A percentile compares a stretch with the other conserved stretches of the same genome.
Evolutionary conservation across 164 flowering plant genomes (phyloP).

Genomic region (Nymphaea thermarum): DNA sequence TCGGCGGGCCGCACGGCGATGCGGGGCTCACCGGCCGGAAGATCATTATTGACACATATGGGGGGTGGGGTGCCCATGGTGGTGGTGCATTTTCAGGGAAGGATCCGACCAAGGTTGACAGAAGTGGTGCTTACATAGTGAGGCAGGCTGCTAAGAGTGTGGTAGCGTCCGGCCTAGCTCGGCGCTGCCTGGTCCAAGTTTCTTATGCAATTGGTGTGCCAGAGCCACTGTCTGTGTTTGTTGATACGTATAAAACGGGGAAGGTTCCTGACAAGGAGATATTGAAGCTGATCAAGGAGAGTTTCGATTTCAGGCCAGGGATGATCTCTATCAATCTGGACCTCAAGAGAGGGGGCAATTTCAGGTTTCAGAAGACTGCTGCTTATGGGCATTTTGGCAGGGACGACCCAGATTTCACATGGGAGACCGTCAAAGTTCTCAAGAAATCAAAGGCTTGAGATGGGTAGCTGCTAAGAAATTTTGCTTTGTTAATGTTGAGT

Average conservation of each 20-base stretch:
- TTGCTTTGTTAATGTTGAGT: too few species aligned
- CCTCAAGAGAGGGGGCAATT: too few species aligned
- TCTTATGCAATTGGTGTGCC: slow-evolving; percentile 68
- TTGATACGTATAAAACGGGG: slow-evolving; percentile 37
- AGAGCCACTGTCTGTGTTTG: slow-evolving; percentile 48
- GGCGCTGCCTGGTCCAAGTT: slow-evolving; percentile 53
- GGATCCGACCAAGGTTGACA: slow-evolving; percentile 51
- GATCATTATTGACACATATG: slow-evolving; percentile 63
- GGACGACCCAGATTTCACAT: slow-evolving; percentile 49
- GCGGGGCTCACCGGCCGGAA: slow-evolving; percentile 72
- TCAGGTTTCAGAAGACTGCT: too few species aligned
- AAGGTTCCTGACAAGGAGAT: slow-evolving; percentile 44
- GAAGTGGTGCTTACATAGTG: slow-evolving; percentile 54
- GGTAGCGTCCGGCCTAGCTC: slow-evolving; percentile 41
- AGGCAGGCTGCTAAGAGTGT: slow-evolving; percentile 59
- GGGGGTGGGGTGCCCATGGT: slow-evolving; percentile 68
- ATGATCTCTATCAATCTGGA: slow-evolving; percentile 25
- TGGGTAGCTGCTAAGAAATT: neutral
- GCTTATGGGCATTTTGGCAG: slow-evolving; percentile 15
- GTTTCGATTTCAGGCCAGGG: slow-evolving; percentile 47
- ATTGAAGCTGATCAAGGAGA: slow-evolving; percentile 42
- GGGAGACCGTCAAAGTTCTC: slow-evolving; percentile 55
- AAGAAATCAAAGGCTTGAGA: slow-evolving; percentile 34
- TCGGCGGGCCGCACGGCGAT: slow-evolving; percentile 72
- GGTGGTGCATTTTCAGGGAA: slow-evolving; percentile 58